A percentile compares a stretch with the other conserved stretches of the same genome.
Conservation (phyloP, 164 flowering plant genomes). For the Liriodendron chinense region DNA sequence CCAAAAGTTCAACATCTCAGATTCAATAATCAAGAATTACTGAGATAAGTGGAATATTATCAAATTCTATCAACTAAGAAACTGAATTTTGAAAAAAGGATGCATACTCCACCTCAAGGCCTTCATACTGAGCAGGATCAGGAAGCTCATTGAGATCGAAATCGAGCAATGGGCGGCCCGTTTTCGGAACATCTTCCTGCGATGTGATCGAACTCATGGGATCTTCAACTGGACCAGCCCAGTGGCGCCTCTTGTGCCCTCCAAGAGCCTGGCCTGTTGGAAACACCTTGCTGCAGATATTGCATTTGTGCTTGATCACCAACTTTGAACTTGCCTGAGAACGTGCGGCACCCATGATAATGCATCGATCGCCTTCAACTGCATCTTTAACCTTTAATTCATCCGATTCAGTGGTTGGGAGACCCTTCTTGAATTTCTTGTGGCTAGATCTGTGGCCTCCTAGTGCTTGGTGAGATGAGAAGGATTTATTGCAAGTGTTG, state of each 20-base stretch:
- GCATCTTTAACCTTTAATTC: too few species aligned
- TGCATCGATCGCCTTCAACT: too few species aligned
- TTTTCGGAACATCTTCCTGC: slow-evolving; percentile 17
- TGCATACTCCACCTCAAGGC: neutral
- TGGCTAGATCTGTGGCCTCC: slow-evolving; percentile 69
- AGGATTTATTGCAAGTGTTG: slow-evolving; percentile 39
- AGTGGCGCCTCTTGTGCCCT: slow-evolving; percentile 35
- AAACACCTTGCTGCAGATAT: slow-evolving; percentile 30
- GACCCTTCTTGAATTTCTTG: slow-evolving; percentile 22
- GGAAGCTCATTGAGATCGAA: slow-evolving; percentile 59
- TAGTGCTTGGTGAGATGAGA: slow-evolving; percentile 49
- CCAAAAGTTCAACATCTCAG: too few species aligned
- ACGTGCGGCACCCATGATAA: neutral
- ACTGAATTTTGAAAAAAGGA: neutral
- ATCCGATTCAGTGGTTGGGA: too few species aligned
- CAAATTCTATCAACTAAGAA: neutral
- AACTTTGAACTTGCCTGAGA: neutral
- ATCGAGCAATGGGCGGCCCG: slow-evolving; percentile 6
- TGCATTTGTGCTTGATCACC: slow-evolving; percentile 18
- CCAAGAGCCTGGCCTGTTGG: slow-evolving; percentile 41
- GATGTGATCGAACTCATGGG: slow-evolving; percentile 8
- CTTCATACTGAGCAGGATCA: neutral
- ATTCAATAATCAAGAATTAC: neutral
- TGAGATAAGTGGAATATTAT: neutral
- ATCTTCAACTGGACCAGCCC: slow-evolving; percentile 14